phyloP scores from a whole-genome alignment of 768 basidiomycete genomes.

The Rhodotorula babjevae region DNA sequence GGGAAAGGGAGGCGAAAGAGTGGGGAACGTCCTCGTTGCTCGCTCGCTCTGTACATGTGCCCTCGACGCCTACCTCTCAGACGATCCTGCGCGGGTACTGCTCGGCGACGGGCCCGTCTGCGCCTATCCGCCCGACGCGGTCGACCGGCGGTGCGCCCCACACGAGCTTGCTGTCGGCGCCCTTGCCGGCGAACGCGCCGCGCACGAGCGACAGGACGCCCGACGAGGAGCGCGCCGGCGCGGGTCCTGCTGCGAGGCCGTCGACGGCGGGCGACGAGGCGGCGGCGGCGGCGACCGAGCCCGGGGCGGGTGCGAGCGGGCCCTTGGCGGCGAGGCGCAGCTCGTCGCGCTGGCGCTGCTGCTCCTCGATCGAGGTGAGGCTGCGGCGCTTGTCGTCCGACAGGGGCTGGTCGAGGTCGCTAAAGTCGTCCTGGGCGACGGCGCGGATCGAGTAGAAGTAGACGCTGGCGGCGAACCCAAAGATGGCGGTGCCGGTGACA shows the following conservation, averaged over 20 bases:
- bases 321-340: constrained; percentile 3
- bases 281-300: constrained; percentile 1
- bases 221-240: constrained; percentile 5
- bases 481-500: constrained; percentile 66
- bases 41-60: neutral
- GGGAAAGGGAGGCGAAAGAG: neutral
- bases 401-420: constrained; percentile 65
- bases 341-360: constrained; percentile 27
- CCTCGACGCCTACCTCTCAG: neutral
- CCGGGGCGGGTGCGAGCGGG: constrained; percentile 1
- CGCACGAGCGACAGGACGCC: constrained; percentile 52
- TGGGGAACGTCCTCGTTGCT: neutral
- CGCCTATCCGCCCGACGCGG: constrained; percentile 55
- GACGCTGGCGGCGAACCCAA: constrained; percentile 70
- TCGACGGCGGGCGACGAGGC: neutral
- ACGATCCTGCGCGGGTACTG: constrained; percentile 16
- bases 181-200: constrained; percentile 52
- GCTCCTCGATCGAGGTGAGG: constrained; percentile 48
- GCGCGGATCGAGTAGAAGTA: constrained; percentile 91
- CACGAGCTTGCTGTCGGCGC: constrained; percentile 58
- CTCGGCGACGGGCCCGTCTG: constrained; percentile 24
- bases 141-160: constrained; percentile 71
- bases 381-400: constrained; percentile 46
- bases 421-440: constrained; percentile 88
- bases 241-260: neutral